Evolutionary conservation across 2,329 filamentous ascomycete genomes (phyloP).

Genomic region (Trichoderma citrinoviride): DNA sequence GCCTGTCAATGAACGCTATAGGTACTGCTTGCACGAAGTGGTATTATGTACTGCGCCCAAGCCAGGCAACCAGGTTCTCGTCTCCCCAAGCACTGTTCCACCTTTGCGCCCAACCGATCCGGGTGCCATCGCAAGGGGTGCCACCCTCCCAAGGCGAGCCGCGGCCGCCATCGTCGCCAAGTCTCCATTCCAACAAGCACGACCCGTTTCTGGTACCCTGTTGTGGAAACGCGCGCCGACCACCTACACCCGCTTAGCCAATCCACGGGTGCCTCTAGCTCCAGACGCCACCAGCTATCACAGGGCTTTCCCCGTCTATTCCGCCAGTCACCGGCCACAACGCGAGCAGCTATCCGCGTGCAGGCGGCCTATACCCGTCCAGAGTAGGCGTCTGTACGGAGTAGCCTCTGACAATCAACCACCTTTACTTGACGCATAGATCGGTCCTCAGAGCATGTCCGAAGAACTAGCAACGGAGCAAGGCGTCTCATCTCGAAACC

Average conservation of each 20-base stretch:
- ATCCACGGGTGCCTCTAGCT: constrained; percentile 1
- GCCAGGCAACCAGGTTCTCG: not conserved
- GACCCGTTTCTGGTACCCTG: constrained; percentile 6
- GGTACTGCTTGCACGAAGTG: no score
- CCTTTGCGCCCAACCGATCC: constrained; percentile 13
- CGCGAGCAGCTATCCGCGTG: constrained; percentile 16
- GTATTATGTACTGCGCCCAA: constrained; percentile 10
- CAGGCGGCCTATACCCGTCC: constrained; percentile 1
- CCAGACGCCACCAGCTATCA: constrained; percentile 12
- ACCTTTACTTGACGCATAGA: not conserved
- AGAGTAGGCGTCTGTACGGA: not conserved
- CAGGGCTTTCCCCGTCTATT: constrained; percentile 12
- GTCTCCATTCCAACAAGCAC: constrained; percentile 9
- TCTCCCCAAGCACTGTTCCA: constrained; percentile 4
- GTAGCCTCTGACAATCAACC: not conserved
- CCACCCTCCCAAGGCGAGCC: constrained; percentile 17
- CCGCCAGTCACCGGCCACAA: constrained; percentile 17
- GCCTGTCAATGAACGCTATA: not conserved
- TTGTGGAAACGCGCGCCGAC: constrained; percentile 13
- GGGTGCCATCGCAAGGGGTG: constrained; percentile 15
- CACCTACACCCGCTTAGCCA: not conserved
- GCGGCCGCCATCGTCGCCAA: constrained; percentile 17
- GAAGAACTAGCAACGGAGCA: not conserved
- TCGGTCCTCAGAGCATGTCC: constrained; percentile 1
- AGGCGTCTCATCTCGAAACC: constrained; percentile 14